A percentile compares a stretch with the other conserved stretches of the same genome.
Evolutionary conservation across 2,329 filamentous ascomycete species (phyloP).

Genomic region (Coniochaeta hoffmannii): DNA sequence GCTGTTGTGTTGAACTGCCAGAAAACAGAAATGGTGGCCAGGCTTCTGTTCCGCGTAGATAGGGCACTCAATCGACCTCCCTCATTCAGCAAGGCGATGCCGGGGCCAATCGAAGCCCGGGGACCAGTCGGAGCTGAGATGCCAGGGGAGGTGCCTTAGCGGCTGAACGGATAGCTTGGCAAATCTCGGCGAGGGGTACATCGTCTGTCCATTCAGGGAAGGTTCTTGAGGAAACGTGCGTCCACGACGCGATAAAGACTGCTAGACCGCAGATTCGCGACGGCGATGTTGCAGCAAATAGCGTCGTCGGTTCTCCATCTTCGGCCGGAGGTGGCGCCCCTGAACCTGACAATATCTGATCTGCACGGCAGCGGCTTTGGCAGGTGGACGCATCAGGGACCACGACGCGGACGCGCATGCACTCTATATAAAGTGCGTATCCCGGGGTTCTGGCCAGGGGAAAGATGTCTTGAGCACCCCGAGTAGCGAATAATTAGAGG

Average conservation of each 20-base stretch:
- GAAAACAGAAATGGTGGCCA: too few species aligned
- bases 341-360: background rate
- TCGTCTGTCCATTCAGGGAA: conserved; percentile 2
- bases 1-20: too few species aligned
- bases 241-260: background rate
- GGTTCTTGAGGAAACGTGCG: background rate
- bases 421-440: conserved; percentile 1
- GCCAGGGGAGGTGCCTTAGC: background rate
- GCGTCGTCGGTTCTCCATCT: background rate
- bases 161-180: background rate
- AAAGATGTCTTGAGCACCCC: background rate
- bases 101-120: background rate
- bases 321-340: background rate
- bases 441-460: background rate
- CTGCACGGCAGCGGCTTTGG: background rate
- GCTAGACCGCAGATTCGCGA: background rate
- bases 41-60: too few species aligned
- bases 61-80: background rate
- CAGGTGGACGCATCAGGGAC: background rate
- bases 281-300: background rate
- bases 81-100: background rate
- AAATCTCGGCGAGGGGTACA: background rate
- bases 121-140: background rate
- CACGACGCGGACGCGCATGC: background rate
- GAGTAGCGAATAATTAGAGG: background rate